Percentiles rank a stretch among this genome's conserved stretches.
These are phyloP conservation scores for Magnolia kwangsiensis DNA, from an alignment of 164 flowering plant genomes.

Conservation along the genomic window DNA sequence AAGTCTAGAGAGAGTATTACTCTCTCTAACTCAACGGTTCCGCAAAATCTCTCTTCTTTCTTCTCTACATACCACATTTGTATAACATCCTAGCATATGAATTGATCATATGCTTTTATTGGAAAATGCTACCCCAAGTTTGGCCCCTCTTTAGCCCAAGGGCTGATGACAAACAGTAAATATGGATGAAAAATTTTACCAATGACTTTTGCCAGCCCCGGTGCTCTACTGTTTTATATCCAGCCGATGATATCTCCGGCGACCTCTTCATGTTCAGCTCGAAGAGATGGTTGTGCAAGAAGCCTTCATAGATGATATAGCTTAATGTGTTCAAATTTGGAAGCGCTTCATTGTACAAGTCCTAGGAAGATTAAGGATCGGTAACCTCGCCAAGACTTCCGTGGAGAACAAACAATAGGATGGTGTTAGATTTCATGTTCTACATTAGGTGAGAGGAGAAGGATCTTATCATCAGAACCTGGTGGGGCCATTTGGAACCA, in stretches of 20 bases:
- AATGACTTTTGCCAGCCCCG: neutral
- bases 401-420: conserved; percentile 92
- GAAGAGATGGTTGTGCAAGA: conserved; percentile 90
- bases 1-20: no score
- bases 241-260: conserved; percentile 79
- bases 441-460: conserved; percentile 70
- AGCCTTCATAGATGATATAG: conserved; percentile 67
- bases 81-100: neutral
- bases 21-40: no score
- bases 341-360: conserved; percentile 77
- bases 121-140: neutral
- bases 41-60: no score
- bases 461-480: conserved; percentile 84
- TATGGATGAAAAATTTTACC: neutral
- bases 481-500: conserved; percentile 94
- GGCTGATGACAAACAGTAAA: neutral
- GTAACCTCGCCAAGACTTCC: conserved; percentile 92
- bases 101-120: neutral
- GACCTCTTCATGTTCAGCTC: conserved; percentile 92
- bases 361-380: conserved; percentile 88
- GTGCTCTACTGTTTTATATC: conserved; percentile 61
- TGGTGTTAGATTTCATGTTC: conserved; percentile 68
- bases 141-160: neutral
- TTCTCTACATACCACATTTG: neutral
- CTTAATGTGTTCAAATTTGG: conserved; percentile 75